Base-by-base conservation (phyloP, 768 basidiomycete species). In the Trametes cinnabarina region DNA sequence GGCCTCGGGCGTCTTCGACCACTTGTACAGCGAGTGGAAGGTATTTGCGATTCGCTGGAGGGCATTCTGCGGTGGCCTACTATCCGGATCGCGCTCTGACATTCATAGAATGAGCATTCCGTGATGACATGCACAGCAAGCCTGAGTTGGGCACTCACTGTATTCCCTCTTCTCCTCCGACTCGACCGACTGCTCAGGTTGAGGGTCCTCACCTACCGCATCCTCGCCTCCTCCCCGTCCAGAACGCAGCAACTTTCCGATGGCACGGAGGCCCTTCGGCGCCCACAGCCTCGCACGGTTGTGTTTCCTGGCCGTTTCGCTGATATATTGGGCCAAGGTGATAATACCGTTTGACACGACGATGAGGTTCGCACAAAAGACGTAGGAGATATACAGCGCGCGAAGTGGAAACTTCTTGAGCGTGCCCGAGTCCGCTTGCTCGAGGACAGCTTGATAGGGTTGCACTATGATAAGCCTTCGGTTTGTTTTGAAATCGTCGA, bases 341-440 rank as follows among this genome's bases (percentile, higher is more conserved):
- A 77, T 58, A 43, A 80, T 64, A 0, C 70, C 71, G 23, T 76
- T 67, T 43, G 71, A 69, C 39, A 75, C 75, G 40, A 70, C 64
- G 19, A 78, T 63, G 20, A 84, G 66, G 61, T 76, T 77, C 44
- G 79, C 69, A 17, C 76, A 74, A 60, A 82, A 82, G 23, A 81
- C 79, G 66, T 80, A 79, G 47, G 80, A 73, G 28, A 79, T 57
- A 66, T 81, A 80, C 11, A 86, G 73, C n/a, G 75, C 71, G 19
- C 74, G 69, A 37, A 74, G 66, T 9, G 77, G 75, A 11, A 70
- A 48, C 42, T 54, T 51, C 39, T 51, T 56, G 37, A 50, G 10
- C 10, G 23, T 25, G 15, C 39, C 71, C 57, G 28, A 57, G 28
- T 62, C 54, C n/a, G 55, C 49, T 22, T 64, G 62, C 17, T 73